Percentiles rank a stretch among this genome's conserved stretches.
These are phyloP conservation scores for Melastoma candidum DNA, from an alignment of 441 rosid species.

Conservation along the genomic window DNA sequence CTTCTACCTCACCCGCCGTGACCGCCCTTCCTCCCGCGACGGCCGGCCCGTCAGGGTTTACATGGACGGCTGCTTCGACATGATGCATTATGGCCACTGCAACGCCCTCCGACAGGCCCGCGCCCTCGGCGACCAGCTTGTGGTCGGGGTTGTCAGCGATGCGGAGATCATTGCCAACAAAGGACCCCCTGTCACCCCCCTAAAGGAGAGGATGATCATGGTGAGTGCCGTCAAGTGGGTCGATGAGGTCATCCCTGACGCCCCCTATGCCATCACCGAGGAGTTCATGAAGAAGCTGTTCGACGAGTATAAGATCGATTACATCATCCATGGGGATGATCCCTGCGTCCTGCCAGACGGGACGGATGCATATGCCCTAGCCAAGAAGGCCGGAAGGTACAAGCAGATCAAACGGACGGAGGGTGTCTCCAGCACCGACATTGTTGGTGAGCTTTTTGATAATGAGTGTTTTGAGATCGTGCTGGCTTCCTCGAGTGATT, in stretches of 20 bases:
- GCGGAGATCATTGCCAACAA: constrained; percentile 7
- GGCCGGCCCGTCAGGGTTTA: neutral
- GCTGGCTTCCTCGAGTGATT: too few relatives aligned
- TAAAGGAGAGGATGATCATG: constrained; percentile 7
- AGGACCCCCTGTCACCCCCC: constrained; percentile 2
- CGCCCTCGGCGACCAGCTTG: constrained; percentile 1
- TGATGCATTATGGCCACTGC: constrained; percentile 6
- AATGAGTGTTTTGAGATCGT: neutral
- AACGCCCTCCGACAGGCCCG: constrained; percentile 3
- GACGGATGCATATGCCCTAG: constrained; percentile 12
- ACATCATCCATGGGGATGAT: constrained; percentile 17
- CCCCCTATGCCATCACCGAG: constrained; percentile 14
- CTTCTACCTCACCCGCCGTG: too few relatives aligned
- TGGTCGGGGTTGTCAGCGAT: constrained; percentile 6
- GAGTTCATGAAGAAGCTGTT: constrained; percentile 16
- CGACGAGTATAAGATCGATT: constrained; percentile 13
- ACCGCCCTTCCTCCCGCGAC: too few relatives aligned
- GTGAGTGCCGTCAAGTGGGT: constrained; percentile 15
- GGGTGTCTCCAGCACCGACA: constrained; percentile 18
- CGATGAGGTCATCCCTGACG: constrained; percentile 14
- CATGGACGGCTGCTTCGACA: constrained; percentile 8
- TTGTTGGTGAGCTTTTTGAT: constrained; percentile 7
- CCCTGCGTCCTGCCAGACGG: constrained; percentile 16
- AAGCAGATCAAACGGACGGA: constrained; percentile 15
- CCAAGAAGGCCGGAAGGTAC: constrained; percentile 13